Evolutionary conservation across 805 yeast genomes (phyloP).

Genomic region (Saturnispora quitensis): DNA sequence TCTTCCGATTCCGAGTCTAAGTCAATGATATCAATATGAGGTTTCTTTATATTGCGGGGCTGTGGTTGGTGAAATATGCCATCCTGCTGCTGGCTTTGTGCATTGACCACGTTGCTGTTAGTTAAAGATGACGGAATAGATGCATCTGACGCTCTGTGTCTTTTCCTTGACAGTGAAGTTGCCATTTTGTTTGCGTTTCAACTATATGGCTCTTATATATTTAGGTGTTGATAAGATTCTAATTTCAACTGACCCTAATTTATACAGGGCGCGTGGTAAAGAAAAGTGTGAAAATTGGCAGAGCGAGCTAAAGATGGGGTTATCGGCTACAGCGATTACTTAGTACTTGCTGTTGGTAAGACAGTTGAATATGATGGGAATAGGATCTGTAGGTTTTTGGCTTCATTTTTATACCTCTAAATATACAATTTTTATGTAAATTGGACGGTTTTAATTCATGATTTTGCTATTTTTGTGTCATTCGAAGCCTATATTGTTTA

Average conservation of each 20-base stretch:
- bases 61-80: constrained; percentile 3
- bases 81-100: not conserved
- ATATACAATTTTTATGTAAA: too few species aligned
- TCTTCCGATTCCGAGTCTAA: constrained; percentile 36
- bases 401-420: too few species aligned
- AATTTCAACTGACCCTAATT: not conserved
- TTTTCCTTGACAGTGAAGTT: constrained; percentile 5
- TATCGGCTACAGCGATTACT: too few species aligned
- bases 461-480: too few species aligned
- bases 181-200: not conserved
- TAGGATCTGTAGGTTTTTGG: too few species aligned
- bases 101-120: not conserved
- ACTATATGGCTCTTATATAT: not conserved
- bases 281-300: not conserved
- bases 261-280: not conserved
- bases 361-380: too few species aligned
- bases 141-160: constrained; percentile 5
- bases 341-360: too few species aligned
- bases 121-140: not conserved
- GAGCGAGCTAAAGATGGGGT: not conserved
- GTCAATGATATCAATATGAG: constrained; percentile 25
- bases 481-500: too few species aligned
- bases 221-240: not conserved
- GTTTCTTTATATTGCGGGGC: constrained; percentile 11
- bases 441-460: too few species aligned